These are phyloP conservation scores for Vinca minor DNA, from an alignment of 257 asterid genomes.

Conservation along the genomic window DNA sequence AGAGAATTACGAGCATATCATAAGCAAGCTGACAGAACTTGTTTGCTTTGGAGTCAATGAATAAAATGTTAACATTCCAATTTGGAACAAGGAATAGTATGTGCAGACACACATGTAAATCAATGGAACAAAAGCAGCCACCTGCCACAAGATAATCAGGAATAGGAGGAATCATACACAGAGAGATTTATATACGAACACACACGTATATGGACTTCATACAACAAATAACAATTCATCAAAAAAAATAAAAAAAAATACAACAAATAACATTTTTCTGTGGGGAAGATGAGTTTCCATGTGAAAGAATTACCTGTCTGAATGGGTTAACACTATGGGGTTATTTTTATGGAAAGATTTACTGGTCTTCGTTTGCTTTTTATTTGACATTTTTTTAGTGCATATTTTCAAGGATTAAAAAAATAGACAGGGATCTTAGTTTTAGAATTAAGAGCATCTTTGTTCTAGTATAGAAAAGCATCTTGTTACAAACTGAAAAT, in stretches of 20 bases:
- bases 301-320: not conserved
- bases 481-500: conserved; percentile 3
- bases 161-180: conserved; percentile 3
- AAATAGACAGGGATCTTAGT: too few relatives aligned
- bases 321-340: not conserved
- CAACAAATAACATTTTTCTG: not conserved
- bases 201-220: not conserved
- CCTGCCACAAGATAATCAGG: conserved; percentile 33
- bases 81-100: conserved; percentile 68
- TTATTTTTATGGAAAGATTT: too few relatives aligned
- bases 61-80: conserved; percentile 78
- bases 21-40: conserved; percentile 82
- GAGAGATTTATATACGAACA: conserved; percentile 1
- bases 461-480: not conserved
- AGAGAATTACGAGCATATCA: conserved; percentile 82
- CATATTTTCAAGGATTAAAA: not conserved
- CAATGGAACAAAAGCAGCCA: conserved; percentile 63
- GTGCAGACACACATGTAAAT: conserved; percentile 90
- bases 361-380: not conserved
- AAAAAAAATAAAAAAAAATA: too few relatives aligned
- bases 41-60: conserved; percentile 74
- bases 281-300: not conserved
- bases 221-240: too few relatives aligned
- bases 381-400: not conserved
- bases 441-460: too few relatives aligned